Base-by-base conservation (phyloP, 208 protist species). In the Entamoeba nuttalli region DNA sequence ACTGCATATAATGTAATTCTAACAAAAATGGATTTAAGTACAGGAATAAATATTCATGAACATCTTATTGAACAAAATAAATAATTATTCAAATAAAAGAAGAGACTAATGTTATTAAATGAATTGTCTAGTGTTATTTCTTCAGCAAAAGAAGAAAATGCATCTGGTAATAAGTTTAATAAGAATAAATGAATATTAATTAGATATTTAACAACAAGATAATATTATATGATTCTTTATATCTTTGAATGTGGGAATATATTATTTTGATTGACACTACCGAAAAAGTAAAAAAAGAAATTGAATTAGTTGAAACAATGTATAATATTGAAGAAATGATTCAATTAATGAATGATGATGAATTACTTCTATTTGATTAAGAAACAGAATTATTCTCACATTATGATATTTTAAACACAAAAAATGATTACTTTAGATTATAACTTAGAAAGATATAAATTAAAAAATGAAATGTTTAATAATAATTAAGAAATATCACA, bases 31-130 rank as follows among this genome's bases (percentile, higher is more conserved):
- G 50, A 95, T 44, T 17, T 95, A 19, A 7, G 0, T 5, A 19
- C 30, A 9, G 52, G 52, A 5, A 19, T 5, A 5, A 93, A 50
- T 17, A 21, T 44, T 51, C 9, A 93, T 51, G 95, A 97, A 51
- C 95, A 96, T 94, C 96, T 96, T 5, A 69, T 97, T 11, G 96
- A 96, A 52, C 96, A 97, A 95, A 53, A 97, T 30, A 96, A 96
- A 41, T 19, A 19, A 97, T 96, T 53, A 44, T 17, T 41, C 96
- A 97, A 55, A 96, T 97, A 44, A 52, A 94, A 35, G 94, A 97
- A 62, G 96, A 51, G 0, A n/a, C 97, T 97, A 48, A 17, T 51
- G 0, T 52, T 97, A 41, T 51, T 97, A 51, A 96, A 15, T 30
- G 30, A 93, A 35, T 95, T 96, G 9, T 44, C 94, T 55, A 55